Base-by-base conservation (phyloP, 768 basidiomycete species). In the Naematelia aurantialba region DNA sequence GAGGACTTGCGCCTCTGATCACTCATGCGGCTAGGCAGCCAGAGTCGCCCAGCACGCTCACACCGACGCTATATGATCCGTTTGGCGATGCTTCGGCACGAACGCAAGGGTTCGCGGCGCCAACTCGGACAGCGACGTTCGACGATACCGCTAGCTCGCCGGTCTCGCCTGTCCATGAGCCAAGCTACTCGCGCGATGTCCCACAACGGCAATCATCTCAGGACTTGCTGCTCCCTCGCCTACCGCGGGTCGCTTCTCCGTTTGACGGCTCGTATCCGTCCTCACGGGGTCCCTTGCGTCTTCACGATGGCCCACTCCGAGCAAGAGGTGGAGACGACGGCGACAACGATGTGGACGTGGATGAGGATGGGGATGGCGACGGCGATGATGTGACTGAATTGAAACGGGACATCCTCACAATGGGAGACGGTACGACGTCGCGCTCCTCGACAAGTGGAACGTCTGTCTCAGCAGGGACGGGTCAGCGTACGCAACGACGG, bases 341-440 rank as follows among this genome's bases (percentile, higher is more conserved):
- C n/a, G n/a, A 8, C 21, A 17, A 17, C 50, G 24, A 52, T 21
- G 31, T 42, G 25, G 53, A 50, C 17, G 47, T 27, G 30, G 52
- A 60, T n/a, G 53, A 56, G 11, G 60, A 54, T 1, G 22, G 14
- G 27, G 52, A 50, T 17, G 52, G 24, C 17, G 58, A 59, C 19
- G 57, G 60, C 8, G 62, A 56, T 12, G 68, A 67, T 22, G 44
- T 60, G 17, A 27, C 62, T 10, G 72, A 73, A 34, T 56, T 73
- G 24, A 73, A 73, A 56, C 55, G 67, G 39, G 72, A 73, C 19
- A 73, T 67, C 1, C 45, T 73, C 12, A 67, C 68, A 2, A 49
- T 70, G 8, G 70, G 59, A 24, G 24, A 52, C 31, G 47, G 47
- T 22, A 39, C 34, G 17, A 17, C 8, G 17, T 8, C 34, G 17